These are phyloP conservation scores for Mucor plumbeus DNA, from an alignment of 371 early-diverging fungal species.

Conservation along the genomic window DNA sequence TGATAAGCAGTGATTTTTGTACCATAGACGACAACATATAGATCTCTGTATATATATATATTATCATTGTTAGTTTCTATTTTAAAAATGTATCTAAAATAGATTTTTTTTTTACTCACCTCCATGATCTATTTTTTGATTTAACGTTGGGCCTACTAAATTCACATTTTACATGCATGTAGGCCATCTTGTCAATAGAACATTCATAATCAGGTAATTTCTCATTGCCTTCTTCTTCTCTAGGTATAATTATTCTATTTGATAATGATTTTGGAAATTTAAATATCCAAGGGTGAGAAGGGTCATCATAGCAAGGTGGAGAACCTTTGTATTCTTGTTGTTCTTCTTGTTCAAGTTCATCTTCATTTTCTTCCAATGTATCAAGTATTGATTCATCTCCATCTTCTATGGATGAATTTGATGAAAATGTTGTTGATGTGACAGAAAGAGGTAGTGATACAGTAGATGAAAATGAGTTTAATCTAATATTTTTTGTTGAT, in stretches of 20 bases:
- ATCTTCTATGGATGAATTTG: neutral
- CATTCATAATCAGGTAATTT: conserved; percentile 36
- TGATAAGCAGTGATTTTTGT: conserved; percentile 27
- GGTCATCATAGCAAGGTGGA: conserved; percentile 30
- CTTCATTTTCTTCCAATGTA: conserved; percentile 6
- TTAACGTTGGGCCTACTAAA: conserved; percentile 15
- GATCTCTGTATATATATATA: conserved; percentile 10
- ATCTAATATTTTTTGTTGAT: conserved; percentile 1
- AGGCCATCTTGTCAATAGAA: conserved; percentile 22
- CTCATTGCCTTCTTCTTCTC: conserved; percentile 41
- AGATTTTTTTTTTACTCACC: conserved; percentile 15
- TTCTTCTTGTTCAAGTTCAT: neutral
- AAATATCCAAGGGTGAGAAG: conserved; percentile 32
- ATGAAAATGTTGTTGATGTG: conserved; percentile 1
- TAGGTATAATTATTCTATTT: conserved; percentile 18
- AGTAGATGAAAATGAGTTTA: conserved; percentile 8
- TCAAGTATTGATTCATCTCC: neutral
- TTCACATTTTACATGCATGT: conserved; percentile 34
- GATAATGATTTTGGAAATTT: conserved; percentile 18
- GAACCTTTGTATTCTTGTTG: neutral
- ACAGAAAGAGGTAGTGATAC: conserved; percentile 1
- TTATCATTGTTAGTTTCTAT: no score
- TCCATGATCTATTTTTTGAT: conserved; percentile 38
- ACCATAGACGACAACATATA: conserved; percentile 22
- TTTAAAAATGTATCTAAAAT: no score